These are phyloP conservation scores for Myxozyma monticola DNA, from an alignment of 805 yeast genomes.

Conservation along the genomic window DNA sequence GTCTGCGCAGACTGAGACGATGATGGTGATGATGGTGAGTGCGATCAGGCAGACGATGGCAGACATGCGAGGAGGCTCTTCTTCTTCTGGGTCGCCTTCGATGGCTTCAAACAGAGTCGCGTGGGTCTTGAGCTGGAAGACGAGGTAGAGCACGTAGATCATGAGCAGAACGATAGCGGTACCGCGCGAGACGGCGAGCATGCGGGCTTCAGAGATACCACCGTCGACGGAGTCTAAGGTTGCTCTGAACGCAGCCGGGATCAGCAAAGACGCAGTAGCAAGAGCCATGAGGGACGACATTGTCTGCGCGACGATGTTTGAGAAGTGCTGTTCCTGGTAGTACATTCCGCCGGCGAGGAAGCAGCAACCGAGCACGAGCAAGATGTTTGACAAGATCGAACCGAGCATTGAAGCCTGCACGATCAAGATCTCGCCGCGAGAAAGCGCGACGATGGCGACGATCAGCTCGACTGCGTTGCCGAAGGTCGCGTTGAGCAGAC, in stretches of 20 bases:
- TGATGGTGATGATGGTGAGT: conserved; percentile 64
- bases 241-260: conserved; percentile 96
- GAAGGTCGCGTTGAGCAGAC: conserved; percentile 91
- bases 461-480: conserved; percentile 98
- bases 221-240: conserved; percentile 53
- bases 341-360: conserved; percentile 90
- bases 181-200: conserved; percentile 79
- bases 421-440: conserved; percentile 82
- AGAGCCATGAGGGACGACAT: conserved; percentile 93
- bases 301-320: conserved; percentile 96
- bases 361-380: conserved; percentile 93
- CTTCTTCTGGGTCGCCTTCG: conserved; percentile 38
- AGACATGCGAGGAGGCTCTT: conserved; percentile 42
- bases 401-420: conserved; percentile 99
- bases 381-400: conserved; percentile 80
- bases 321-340: conserved; percentile 81
- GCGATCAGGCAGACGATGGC: conserved; percentile 48
- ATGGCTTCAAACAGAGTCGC: conserved; percentile 30
- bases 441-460: conserved; percentile 86
- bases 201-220: conserved; percentile 46
- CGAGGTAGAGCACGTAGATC: conserved; percentile 73
- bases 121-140: conserved; percentile 90
- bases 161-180: conserved; percentile 75
- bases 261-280: conserved; percentile 80
- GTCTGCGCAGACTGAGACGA: conserved; percentile 91